These are phyloP conservation scores for Plasmodium adleri DNA, from an alignment of 169 alveolate species.

Conservation along the genomic window DNA sequence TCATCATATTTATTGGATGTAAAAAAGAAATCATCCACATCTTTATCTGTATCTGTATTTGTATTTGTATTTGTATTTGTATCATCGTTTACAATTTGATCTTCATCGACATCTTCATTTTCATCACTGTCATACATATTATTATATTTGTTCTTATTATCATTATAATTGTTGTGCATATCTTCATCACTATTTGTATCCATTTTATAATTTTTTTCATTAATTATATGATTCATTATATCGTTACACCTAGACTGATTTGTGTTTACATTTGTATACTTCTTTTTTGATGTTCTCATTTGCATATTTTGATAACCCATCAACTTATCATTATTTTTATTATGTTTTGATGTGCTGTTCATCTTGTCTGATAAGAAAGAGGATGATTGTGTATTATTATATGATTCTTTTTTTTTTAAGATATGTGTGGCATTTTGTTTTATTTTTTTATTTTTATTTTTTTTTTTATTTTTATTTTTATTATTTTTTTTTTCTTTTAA, in stretches of 20 bases:
- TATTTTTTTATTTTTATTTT: not conserved
- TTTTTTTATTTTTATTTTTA: constrained; percentile 5
- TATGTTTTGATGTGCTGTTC: not conserved
- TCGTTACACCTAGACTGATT: not conserved
- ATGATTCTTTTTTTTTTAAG: not conserved
- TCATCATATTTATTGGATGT: too few species aligned
- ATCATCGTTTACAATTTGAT: not conserved
- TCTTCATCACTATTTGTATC: not conserved
- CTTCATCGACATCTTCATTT: not conserved
- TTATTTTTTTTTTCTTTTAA: constrained; percentile 7
- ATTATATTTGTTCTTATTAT: not conserved
- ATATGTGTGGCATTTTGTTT: not conserved
- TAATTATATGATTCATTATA: not conserved
- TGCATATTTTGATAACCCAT: not conserved
- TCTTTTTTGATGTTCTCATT: not conserved
- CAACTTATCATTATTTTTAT: not conserved
- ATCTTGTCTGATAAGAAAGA: too few species aligned
- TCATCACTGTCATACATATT: not conserved
- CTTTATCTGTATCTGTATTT: too few species aligned
- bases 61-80: too few species aligned
- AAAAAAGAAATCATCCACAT: too few species aligned
- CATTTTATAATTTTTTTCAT: not conserved
- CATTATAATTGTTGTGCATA: not conserved
- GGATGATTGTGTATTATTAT: too few species aligned
- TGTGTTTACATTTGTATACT: not conserved